Evolutionary conservation across 2,329 filamentous ascomycete genomes (phyloP).

Genomic region (Colletotrichum falcatum): DNA sequence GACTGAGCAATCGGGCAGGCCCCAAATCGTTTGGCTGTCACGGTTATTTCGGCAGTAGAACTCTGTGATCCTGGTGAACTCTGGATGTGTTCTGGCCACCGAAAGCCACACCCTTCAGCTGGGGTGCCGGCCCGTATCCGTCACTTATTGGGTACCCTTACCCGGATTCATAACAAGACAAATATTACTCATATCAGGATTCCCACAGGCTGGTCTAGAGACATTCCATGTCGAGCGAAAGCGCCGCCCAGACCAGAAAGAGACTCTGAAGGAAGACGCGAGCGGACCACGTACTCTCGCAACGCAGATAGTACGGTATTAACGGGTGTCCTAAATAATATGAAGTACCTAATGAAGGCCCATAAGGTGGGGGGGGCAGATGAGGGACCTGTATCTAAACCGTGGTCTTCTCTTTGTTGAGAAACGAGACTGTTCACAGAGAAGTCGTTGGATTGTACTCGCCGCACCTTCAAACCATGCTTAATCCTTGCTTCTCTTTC

Average conservation of each 20-base stretch:
- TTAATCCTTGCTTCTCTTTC: neutral
- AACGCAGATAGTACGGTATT: neutral
- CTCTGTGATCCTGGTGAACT: neutral
- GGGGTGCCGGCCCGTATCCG: neutral
- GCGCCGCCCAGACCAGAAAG: slow-evolving; percentile 5
- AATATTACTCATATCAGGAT: neutral
- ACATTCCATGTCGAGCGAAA: no score
- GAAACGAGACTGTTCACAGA: neutral
- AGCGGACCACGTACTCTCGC: neutral
- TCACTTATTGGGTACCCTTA: neutral
- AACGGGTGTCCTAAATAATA: neutral
- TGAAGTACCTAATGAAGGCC: neutral
- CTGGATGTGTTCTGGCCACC: neutral
- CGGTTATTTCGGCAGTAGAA: neutral
- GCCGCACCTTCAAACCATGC: no score
- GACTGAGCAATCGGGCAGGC: neutral
- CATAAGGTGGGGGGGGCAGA: no score
- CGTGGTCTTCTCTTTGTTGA: neutral
- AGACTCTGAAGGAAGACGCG: neutral
- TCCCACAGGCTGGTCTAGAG: neutral
- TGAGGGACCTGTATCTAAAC: neutral
- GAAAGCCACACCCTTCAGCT: neutral
- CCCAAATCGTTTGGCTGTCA: neutral
- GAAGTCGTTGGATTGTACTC: neutral
- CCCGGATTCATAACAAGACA: no score